A percentile compares a stretch with the other conserved stretches of the same genome.
Evolutionary conservation across 768 basidiomycete species (phyloP).

Genomic region (Kwoniella bestiolae): DNA sequence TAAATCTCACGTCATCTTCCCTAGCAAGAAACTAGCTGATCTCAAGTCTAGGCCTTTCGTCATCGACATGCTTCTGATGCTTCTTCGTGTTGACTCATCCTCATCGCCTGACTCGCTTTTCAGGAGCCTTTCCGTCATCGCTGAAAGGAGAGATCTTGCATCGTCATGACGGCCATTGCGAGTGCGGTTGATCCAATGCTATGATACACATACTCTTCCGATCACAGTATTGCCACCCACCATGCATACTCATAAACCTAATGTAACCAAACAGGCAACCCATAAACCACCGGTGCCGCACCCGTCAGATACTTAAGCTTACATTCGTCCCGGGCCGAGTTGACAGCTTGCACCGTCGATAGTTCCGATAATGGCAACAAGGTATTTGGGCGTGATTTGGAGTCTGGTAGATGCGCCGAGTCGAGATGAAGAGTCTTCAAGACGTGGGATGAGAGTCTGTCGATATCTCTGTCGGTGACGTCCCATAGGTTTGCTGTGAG

Average conservation of each 20-base stretch:
- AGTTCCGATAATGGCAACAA: constrained; percentile 47
- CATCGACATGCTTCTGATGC: no score
- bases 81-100: no score
- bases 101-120: no score
- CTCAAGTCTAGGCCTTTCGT: no score
- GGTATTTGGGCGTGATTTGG: constrained; percentile 6
- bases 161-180: no score
- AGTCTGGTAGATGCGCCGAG: constrained; percentile 24
- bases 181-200: no score
- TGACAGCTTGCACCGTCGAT: constrained; percentile 76
- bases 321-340: constrained; percentile 75
- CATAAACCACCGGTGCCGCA: constrained; percentile 92
- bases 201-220: no score
- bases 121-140: no score
- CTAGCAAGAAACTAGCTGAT: no score
- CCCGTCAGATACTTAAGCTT: constrained; percentile 93
- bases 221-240: not conserved
- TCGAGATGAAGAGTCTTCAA: constrained; percentile 72
- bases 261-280: constrained; percentile 86
- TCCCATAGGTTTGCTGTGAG: constrained; percentile 97
- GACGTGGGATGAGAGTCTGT: constrained; percentile 83
- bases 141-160: no score
- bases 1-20: no score
- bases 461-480: constrained; percentile 96
- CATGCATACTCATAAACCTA: no score